Base-by-base conservation (phyloP, 2,329 filamentous ascomycete genomes). In the Penicillium thymicola region DNA sequence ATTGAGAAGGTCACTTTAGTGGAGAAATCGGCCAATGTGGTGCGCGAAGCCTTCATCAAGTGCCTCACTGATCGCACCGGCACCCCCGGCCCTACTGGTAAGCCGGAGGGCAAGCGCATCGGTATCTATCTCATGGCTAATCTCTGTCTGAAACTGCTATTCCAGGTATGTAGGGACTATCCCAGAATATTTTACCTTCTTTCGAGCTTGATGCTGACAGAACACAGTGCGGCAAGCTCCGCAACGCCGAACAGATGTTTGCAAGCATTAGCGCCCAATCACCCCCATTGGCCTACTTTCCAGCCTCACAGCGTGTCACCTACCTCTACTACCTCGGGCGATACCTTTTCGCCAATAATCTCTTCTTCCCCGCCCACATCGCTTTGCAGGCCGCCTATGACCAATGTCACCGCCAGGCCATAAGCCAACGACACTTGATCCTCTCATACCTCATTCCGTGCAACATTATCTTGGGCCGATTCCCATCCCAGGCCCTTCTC, bases 261-360 rank as follows among this genome's bases (percentile, higher is more conserved):
- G 88, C 87, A 63, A 95, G 94, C 69, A 93, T 97, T 61, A 87
- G 86, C 48, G 87, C 89, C 55, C 89, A 90, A 62, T 92, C 90
- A 0, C 92, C 92, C 1, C 90, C 91, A 0, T 77, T 97, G 13
- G 81, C 84, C 1, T 83, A 90, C 50, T 97, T 95, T 68, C 91
- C 92, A 2, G 90, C 90, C 23, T 84, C 89, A 6, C 90, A 97
- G 70, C 85, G 92, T 47, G 91, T 96, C 49, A 96, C 92, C 4
- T 97, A 92, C 66, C 86, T 97, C 14, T 97, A 96, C 77, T 96
- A 96, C 70, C 86, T 97, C 6, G 93, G 93, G 18, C 88, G 92
- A 57, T 97, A 93, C 75, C 86, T 92, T 68, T 91, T 96, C 71
- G 86, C 89, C 61, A 92, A 90, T 72, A 89, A 86, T 63, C 88